Conservation (phyloP, 495 filamentous ascomycete species). For the Xylaria scruposa region DNA sequence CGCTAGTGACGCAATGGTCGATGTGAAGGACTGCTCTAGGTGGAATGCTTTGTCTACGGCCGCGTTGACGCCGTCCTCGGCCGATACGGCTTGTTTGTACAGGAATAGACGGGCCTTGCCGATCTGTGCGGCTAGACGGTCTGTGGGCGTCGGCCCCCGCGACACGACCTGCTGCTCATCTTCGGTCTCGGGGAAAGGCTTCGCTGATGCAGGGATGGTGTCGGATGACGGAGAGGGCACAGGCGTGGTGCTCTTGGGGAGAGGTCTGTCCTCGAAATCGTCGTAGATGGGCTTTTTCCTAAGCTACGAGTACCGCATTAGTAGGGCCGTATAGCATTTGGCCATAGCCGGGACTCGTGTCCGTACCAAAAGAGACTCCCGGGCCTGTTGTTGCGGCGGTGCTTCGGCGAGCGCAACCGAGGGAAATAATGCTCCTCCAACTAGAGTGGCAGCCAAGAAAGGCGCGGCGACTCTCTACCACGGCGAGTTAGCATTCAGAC, state of each 20-base stretch:
- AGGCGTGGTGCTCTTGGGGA: conserved; percentile 45
- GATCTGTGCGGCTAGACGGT: conserved; percentile 86
- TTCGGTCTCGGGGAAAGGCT: conserved; percentile 37
- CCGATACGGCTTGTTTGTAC: conserved; percentile 70
- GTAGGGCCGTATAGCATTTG: not conserved
- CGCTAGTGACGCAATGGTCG: conserved; percentile 83
- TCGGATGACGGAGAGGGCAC: conserved; percentile 40
- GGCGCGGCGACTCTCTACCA: conserved; percentile 51
- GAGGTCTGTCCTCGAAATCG: conserved; percentile 56
- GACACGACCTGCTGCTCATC: conserved; percentile 27
- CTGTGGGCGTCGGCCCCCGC: conserved; percentile 79
- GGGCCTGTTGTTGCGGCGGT: conserved; percentile 40
- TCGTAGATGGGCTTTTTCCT: conserved; percentile 90
- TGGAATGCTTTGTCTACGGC: conserved; percentile 75
- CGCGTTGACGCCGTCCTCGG: conserved; percentile 79
- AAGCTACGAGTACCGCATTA: conserved; percentile 37
- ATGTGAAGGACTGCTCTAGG: conserved; percentile 83
- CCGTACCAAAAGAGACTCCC: conserved; percentile 16
- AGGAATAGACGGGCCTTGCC: conserved; percentile 79
- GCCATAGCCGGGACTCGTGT: conserved; percentile 27
- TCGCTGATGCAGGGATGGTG: conserved; percentile 41
- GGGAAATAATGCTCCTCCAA: conserved; percentile 54
- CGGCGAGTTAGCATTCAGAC: conserved; percentile 28
- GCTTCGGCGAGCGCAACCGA: conserved; percentile 55
- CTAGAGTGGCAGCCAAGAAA: conserved; percentile 54